phyloP scores from a whole-genome alignment of 2,329 filamentous ascomycete species.

The Waltergamsia citrina region DNA sequence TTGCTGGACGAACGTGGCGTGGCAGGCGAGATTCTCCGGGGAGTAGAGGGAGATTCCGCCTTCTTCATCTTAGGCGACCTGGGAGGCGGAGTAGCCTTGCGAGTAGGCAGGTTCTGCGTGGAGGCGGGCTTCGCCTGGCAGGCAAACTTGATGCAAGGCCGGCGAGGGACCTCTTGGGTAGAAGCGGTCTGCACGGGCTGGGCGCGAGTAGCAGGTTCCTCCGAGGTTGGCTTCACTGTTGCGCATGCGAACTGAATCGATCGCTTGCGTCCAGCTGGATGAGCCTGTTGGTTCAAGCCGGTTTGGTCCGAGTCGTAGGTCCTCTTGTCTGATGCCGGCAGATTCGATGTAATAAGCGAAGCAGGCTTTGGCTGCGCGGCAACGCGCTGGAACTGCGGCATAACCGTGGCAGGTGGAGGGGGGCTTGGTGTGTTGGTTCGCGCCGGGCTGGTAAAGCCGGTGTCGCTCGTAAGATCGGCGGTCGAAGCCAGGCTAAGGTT shows the following conservation, averaged over 20 bases:
- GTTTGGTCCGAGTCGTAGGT: too few species aligned
- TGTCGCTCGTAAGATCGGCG: constrained; percentile 90
- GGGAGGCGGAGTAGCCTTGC: constrained; percentile 7
- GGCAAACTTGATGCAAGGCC: constrained; percentile 66
- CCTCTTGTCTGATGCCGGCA: constrained; percentile 4
- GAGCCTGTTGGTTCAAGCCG: background rate
- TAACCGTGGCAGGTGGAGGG: constrained; percentile 54
- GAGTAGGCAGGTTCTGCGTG: constrained; percentile 27
- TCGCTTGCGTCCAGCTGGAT: constrained; percentile 63
- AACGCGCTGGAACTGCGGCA: constrained; percentile 28
- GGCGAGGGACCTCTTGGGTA: constrained; percentile 33
- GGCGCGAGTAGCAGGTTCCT: constrained; percentile 26
- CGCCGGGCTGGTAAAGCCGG: constrained; percentile 82
- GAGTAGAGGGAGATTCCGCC: constrained; percentile 8
- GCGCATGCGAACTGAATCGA: constrained; percentile 92
- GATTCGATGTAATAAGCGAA: constrained; percentile 11
- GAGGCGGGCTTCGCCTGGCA: constrained; percentile 48
- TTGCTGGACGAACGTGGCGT: constrained; percentile 1
- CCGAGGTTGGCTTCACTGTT: constrained; percentile 49
- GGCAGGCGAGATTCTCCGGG: constrained; percentile 1
- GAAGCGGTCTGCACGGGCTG: constrained; percentile 20
- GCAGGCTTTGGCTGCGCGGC: constrained; percentile 14
- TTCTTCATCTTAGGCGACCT: constrained; percentile 15
- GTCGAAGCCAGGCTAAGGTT: constrained; percentile 75
- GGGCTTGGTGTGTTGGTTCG: constrained; percentile 83